Conservation (phyloP, 176 grass and related monocot genomes). For the Oryza glaberrima region DNA sequence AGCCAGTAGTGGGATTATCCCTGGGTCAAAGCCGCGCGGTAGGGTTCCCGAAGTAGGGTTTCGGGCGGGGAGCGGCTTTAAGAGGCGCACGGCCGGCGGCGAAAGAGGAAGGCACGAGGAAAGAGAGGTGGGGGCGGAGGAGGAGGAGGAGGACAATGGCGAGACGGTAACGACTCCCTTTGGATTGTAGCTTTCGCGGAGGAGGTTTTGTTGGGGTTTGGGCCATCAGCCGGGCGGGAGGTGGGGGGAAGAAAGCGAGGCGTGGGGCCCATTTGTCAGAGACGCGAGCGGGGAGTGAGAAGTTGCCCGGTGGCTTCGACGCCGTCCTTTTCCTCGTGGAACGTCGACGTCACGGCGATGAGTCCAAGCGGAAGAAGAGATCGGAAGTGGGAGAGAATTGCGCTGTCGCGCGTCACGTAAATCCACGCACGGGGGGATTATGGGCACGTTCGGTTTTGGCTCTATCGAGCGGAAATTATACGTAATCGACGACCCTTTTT, state of each 20-base stretch:
- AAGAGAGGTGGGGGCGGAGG: slow-evolving; percentile 36
- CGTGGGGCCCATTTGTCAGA: background rate
- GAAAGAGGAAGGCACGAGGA: slow-evolving; percentile 57
- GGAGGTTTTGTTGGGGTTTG: slow-evolving; percentile 52
- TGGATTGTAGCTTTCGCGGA: background rate
- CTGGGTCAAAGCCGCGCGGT: background rate
- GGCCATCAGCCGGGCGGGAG: background rate
- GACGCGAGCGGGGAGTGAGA: background rate
- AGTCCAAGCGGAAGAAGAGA: slow-evolving; percentile 24
- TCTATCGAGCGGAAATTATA: background rate
- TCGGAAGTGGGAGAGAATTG: background rate
- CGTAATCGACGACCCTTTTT: background rate
- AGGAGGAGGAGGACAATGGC: slow-evolving; percentile 28
- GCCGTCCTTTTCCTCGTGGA: background rate
- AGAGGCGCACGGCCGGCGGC: background rate
- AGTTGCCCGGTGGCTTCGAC: slow-evolving; percentile 38
- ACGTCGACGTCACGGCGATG: slow-evolving; percentile 23
- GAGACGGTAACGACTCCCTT: slow-evolving; percentile 53
- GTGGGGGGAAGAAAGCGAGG: background rate
- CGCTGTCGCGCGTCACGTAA: background rate
- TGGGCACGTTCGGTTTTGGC: slow-evolving; percentile 39
- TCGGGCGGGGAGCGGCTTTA: slow-evolving; percentile 41
- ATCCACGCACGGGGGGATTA: background rate
- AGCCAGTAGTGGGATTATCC: background rate
- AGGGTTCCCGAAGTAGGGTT: slow-evolving; percentile 34